phyloP scores from a whole-genome alignment of 768 basidiomycete species.

The Lactarius psammicola region DNA sequence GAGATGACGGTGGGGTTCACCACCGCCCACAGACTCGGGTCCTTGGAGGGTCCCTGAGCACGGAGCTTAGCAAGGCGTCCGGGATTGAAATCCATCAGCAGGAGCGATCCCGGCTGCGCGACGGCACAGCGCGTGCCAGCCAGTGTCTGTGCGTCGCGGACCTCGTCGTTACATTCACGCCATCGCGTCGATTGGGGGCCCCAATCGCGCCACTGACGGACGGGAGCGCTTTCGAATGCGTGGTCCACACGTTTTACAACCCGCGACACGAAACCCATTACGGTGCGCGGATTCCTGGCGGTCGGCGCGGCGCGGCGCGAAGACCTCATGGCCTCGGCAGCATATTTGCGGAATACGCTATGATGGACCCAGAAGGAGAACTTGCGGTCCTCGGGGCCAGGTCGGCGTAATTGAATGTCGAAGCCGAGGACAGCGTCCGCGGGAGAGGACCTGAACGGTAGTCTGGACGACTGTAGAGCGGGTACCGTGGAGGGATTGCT shows the following conservation, averaged over 20 bases:
- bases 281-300: not conserved
- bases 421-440: conserved; percentile 20
- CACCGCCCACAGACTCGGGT: not conserved
- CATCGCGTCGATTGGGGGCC: conserved; percentile 24
- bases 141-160: conserved; percentile 23
- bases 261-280: conserved; percentile 6
- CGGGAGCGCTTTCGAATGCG: not conserved
- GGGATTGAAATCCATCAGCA: conserved; percentile 24
- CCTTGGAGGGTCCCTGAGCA: not conserved
- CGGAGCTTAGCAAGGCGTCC: conserved; percentile 15
- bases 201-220: conserved; percentile 19
- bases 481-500: not conserved
- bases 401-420: conserved; percentile 17
- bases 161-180: conserved; percentile 12
- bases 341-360: conserved; percentile 8
- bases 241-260: conserved; percentile 5
- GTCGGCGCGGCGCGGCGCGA: not conserved
- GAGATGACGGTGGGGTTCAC: not conserved
- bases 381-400: conserved; percentile 9
- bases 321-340: not conserved
- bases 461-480: conserved; percentile 5
- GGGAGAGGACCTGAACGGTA: conserved; percentile 20
- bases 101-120: conserved; percentile 11
- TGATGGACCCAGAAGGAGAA: conserved; percentile 23
- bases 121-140: conserved; percentile 24